Evolutionary conservation across 1,139 yeast genomes (phyloP), one percentile per base, ranked within the genome.

Genomic region (Geotrichum cucujoidarum): DNA sequence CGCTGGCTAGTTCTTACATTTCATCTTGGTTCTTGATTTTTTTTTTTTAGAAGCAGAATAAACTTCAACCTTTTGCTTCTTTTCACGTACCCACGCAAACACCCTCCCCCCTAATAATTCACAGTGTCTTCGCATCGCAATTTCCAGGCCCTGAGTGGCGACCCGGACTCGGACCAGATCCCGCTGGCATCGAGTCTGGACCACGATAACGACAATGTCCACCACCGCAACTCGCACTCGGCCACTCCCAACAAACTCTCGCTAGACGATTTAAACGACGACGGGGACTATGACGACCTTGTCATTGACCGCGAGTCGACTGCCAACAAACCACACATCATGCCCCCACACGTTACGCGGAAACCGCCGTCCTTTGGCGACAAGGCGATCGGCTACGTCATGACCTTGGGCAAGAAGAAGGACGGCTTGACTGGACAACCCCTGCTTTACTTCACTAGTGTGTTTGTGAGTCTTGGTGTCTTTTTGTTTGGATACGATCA

Each of bases 401-500:
- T 60, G 62, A 49, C 61, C 3, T 58, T 53, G 7, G 63, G 63
- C 7, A 39, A 35, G 25, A 42, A 47, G 25, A 41, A 35, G 68
- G 85, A 36, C 7, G 60, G 62, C 37, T 55, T 67, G 13, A 61
- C 63, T 4, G 72, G 72, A 43, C 63, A 64, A 53, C 64, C 67
- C 22, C 56, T 68, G 55, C 59, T 68, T 33, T 87, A 86, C 62
- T 83, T 86, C 67, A 87, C 95, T 2, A 47, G 49, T 25, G 36
- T 72, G 30, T 69, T 77, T 40, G 79, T 87, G 46, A 78, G 77
- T 43, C 72, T 76, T 36, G 87, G 85, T 17, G 83, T 83, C 62
- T 76, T 83, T 21, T 66, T 76, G 42, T 83, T 83, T 59, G 90
- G 90, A 50, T 81, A 81, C 60, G 87, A 83, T 63, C 90, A 83